Base-by-base conservation (phyloP, 805 yeast species). In the Hanseniaspora nectarophila region DNA sequence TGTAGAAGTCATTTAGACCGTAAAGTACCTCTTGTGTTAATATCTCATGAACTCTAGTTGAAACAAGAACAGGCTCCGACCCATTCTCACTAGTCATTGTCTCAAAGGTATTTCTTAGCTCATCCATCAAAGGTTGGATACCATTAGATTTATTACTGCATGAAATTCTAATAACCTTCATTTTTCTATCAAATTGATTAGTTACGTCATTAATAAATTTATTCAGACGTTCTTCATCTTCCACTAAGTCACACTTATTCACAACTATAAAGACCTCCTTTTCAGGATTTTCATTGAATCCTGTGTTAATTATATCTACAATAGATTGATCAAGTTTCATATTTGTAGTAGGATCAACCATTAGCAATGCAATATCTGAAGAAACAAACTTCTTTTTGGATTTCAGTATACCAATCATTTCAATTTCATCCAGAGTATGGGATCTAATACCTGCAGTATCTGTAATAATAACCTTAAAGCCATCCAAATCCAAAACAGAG, bases 361-460 rank as follows among this genome's bases (percentile, higher is more conserved):
- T 81, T 0, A 83, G 56, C 0, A 90, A 76, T 0, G 80, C 77
- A n/a, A 90, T 54, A 63, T 92, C 92, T 29, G 94, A 78, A 8
- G 67, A 66, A 8, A 67, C 59, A 1, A 89, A 73, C 56, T 77
- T 78, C 21, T 64, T 64, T 53, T 76, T 78, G 0, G 97, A 95
- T 47, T 92, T 71, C 55, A 73, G 73, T 4, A 92, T 88, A 0
- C 98, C 98, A 62, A 87, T 84, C 9, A 65, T 64, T 59, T 87
- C 96, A 31, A 87, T 81, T 5, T 62, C 60, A 57, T 83, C 92
- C 1, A 67, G 62, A 23, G 68, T 64, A 0, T 68, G 60, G 10
- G 71, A 64, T 54, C 97, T 67, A 4, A 92, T 76, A 0, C 98
- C 98, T 0, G 98, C 98, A 0, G 97, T 89, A 63, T 92, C 98